Percentiles rank a stretch among this genome's conserved stretches.
phyloP scores from a whole-genome alignment of 2,329 filamentous ascomycete species.

The Neofusicoccum cordaticola region DNA sequence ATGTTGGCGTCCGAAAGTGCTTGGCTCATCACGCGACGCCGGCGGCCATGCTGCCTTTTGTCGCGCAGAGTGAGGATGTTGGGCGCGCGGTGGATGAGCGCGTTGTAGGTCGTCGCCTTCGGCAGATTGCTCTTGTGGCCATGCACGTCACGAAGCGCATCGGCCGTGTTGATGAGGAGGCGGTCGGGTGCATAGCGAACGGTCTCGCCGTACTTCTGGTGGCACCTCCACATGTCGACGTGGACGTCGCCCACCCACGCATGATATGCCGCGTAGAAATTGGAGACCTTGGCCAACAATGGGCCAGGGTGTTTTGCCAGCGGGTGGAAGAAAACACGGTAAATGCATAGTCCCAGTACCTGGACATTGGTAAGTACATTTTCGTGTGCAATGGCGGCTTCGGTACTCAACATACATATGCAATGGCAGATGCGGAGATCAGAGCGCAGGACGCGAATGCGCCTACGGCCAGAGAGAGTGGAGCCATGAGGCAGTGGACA shows the following conservation, averaged over 20 bases:
- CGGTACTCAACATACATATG: neutral
- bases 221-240: slow-evolving; percentile 67
- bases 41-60: slow-evolving; percentile 45
- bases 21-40: slow-evolving; percentile 46
- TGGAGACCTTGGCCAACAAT: slow-evolving; percentile 36
- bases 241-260: slow-evolving; percentile 73
- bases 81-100: slow-evolving; percentile 39
- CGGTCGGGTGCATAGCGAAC: slow-evolving; percentile 79
- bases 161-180: slow-evolving; percentile 71
- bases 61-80: slow-evolving; percentile 47
- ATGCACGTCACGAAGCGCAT: slow-evolving; percentile 35
- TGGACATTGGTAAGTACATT: neutral
- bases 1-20: slow-evolving; percentile 47
- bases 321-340: slow-evolving; percentile 43
- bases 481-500: neutral
- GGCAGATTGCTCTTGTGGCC: slow-evolving; percentile 1
- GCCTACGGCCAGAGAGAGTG: neutral
- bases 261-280: slow-evolving; percentile 54
- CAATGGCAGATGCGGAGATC: neutral
- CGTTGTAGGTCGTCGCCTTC: slow-evolving; percentile 24
- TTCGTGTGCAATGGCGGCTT: neutral
- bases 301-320: slow-evolving; percentile 45
- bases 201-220: slow-evolving; percentile 66
- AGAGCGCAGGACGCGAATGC: neutral
- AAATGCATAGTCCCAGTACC: slow-evolving; percentile 22